Evolutionary conservation across 768 basidiomycete genomes (phyloP), one percentile per base, ranked within the genome.

Genomic region (Strobilomyces dryophilus): DNA sequence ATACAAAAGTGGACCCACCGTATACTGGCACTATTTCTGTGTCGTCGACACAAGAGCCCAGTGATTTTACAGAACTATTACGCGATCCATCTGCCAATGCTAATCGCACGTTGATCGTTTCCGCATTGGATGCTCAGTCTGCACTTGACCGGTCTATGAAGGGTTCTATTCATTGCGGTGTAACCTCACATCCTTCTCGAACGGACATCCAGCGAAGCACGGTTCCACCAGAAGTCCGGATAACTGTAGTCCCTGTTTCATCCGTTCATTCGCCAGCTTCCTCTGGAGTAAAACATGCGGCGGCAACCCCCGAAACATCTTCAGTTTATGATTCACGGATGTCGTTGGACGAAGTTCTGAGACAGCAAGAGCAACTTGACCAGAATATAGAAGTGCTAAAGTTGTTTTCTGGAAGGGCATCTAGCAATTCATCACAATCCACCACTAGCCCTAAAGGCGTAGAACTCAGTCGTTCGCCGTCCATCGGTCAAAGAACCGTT

Each of bases 341-440:
- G 17, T 79, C 81, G 1, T 68, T 82, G 21, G 76, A 79, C 35
- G 74, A 78, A 48, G 72, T 88, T 32, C 60, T 83, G 40, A 79
- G 80, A 21, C 79, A 85, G 61, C 84, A 85, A 63, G 76, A 66
- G 2, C 83, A 87, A 55, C 73, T 89, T 47, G 86, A 87, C 60
- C 73, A 73, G 62, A 85, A 76, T 52, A 86, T 89, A 47, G 80
- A 80, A 27, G 78, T 76, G 34, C 71, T 89, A 43, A 76, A 73
- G 40, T 53, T 79, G 24, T 76, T 80, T 56, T 74, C 76, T 35
- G 62, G 68, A 29, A 49, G 51, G 47, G 29, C 50, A 12, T 54
- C 57, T 20, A 9, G 31, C 18, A 70, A 71, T 49, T 74, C 75
- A 8, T 58, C 63, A 14, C 71, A 40, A 32, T 46, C 66, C 17